Evolutionary conservation across 1,284 basidiomycete genomes (phyloP), one percentile per base, ranked within the genome.

Genomic region (Ceratorhiza oryzae-sativae): DNA sequence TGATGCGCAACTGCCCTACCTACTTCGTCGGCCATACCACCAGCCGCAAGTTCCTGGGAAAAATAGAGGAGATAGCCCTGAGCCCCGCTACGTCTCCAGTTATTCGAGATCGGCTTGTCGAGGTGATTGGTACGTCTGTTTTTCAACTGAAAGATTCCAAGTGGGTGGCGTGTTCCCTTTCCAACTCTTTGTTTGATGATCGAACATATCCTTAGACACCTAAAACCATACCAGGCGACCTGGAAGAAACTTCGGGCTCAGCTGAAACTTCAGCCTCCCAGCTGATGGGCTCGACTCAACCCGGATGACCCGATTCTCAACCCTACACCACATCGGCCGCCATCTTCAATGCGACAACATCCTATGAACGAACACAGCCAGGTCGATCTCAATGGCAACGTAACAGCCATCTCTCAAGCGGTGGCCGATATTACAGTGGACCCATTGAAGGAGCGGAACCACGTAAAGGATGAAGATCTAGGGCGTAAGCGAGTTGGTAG

Each of bases 291-390:
- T 91, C 13, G 91, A 0, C 88, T 93, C 73, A 87, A 92, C 75
- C 86, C 84, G 1, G 87, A 89, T 18, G 91, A 93, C 74, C 84
- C 87, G 0, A 91, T 93, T 88, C 89, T 92, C 76, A 88, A 86
- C 75, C 90, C 90, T 34, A 72, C 75, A 5, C 51, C 71, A 27
- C 56, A 71, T 36, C 51, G 73, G 42, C 62, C 63, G 18, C 63
- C 63, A 36, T 53, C 48, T 3, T 67, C 63, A 1, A 39, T 67
- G 36, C 63, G 63, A n/a, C 63, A 55, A 6, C 48, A 55, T 20
- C 36, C 63, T 3, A 9, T 23, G 20, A 23, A 36, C 36, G 63
- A 67, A 36, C 49, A 20, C 10, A 48, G 32, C 23, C 63, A 55
- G 30, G 20, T 49, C 23, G 63, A 67, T 8, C 20, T 55, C 10